Evolutionary conservation across 495 filamentous ascomycete genomes (phyloP), one percentile per base, ranked within the genome.

Genomic region (Penicillium fimorum): DNA sequence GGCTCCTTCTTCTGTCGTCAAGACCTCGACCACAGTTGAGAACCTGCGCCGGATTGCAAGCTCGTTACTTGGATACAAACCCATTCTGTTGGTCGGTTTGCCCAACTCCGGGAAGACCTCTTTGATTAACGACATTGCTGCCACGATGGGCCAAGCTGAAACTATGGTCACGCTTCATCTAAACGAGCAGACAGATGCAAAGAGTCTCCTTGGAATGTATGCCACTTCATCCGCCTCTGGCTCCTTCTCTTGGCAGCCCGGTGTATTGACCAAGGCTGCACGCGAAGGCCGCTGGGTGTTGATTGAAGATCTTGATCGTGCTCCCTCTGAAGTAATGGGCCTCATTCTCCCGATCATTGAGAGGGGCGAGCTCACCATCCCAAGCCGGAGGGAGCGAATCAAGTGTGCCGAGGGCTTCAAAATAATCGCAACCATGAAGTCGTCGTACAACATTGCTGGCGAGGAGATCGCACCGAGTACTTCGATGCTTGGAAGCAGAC

Each of bases 101-200:
- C 83, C 92, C 4, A 92, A 95, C 38, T 87, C 89, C 18, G 95
- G 95, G 25, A 99, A 99, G 73, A 96, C 93, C 4, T 86, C 86
- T 4, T 62, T 92, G 27, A 83, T 92, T n/a, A 87, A 89, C 67
- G 87, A 96, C 58, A 79, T 93, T 57, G 92, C 95, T 20, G 79
- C 79, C 58, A 82, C 83, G 41, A 82, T 96, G 57, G 87, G 87
- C 24, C 87, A 88, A 57, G 79, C 86, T 7, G 76, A 82, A 24
- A 82, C 84, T 40, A 87, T 97, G 83, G 84, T 97, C 33, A 96
- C 92, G 9, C 79, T 99, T 33, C 91, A 97, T 66, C 78, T 99
- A 29, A 97, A 97, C 63, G 95, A 97, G 69, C 95, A 99, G 71
- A 96, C 89, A 0, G 95, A 99, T 74, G 91, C 91, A 0, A 99